Conservation (phyloP, 2,329 filamentous ascomycete genomes). For the Aspergillus spinulosporus region DNA sequence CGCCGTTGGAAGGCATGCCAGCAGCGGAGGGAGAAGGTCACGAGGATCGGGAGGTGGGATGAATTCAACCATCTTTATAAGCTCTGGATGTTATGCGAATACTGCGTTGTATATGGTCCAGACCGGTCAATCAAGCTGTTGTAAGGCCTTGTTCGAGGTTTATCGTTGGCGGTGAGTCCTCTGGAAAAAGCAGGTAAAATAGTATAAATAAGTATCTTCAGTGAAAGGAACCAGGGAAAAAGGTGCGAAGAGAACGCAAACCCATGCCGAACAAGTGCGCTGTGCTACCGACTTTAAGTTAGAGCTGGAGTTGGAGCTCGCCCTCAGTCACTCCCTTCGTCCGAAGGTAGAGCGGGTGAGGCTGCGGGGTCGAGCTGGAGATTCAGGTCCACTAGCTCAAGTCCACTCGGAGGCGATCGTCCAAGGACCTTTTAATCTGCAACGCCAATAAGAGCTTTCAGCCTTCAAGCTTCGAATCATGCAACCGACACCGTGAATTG, state of each 20-base stretch:
- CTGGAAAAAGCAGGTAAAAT: background rate
- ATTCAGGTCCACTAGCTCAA: conserved; percentile 7
- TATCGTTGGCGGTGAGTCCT: background rate
- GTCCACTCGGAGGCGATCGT: background rate
- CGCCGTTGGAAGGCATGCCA: conserved; percentile 63
- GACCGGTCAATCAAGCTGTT: background rate
- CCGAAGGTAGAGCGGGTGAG: conserved; percentile 16
- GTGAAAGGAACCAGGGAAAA: background rate
- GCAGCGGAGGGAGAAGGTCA: conserved; percentile 60
- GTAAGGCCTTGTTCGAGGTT: background rate
- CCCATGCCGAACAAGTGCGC: background rate
- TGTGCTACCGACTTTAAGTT: background rate
- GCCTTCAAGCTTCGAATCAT: background rate
- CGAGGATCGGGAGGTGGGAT: conserved; percentile 58
- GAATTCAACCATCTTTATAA: conserved; percentile 53
- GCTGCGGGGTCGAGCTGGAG: conserved; percentile 13
- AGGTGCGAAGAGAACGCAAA: background rate
- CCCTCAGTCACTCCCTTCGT: conserved; percentile 18
- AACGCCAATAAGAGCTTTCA: background rate
- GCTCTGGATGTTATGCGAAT: background rate
- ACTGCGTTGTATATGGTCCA: background rate
- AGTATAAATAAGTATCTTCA: background rate
- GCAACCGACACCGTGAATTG: background rate
- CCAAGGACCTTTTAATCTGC: background rate
- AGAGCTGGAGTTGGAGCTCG: background rate